phyloP scores from a whole-genome alignment of 139 green algal species.

The Ettlia oleoabundans region DNA sequence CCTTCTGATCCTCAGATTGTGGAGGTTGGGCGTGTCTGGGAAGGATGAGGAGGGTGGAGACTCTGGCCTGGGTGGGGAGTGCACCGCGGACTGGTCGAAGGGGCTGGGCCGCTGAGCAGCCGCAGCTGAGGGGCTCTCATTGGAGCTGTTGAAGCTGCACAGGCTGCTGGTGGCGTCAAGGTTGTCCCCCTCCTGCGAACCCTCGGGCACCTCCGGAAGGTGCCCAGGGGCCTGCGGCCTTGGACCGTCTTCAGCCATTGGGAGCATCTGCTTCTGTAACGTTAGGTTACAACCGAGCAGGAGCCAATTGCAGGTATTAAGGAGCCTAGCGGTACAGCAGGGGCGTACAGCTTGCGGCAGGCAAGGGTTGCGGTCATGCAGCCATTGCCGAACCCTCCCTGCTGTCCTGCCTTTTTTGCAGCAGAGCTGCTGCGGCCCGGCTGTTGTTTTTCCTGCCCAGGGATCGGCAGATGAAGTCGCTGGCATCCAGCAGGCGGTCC shows the following conservation, averaged over 20 bases:
- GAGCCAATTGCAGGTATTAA: too few species aligned
- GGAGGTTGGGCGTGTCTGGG: neutral
- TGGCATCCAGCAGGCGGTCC: constrained; percentile 73
- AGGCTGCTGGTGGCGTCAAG: neutral
- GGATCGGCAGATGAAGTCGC: constrained; percentile 64
- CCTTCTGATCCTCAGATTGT: neutral
- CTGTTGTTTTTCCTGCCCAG: constrained; percentile 51
- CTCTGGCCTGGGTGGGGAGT: too few species aligned
- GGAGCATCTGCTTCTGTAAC: too few species aligned
- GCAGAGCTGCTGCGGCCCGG: constrained; percentile 38
- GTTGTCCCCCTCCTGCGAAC: neutral
- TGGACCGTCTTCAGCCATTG: too few species aligned
- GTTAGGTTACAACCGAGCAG: too few species aligned
- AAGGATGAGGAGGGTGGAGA: neutral
- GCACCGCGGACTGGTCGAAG: neutral
- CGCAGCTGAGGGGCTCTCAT: neutral
- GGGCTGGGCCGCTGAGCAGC: neutral
- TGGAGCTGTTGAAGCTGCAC: neutral
- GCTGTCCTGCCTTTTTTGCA: constrained; percentile 5
- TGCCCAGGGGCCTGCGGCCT: neutral
- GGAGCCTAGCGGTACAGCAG: too few species aligned
- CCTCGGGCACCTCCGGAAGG: neutral
- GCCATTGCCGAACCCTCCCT: too few species aligned
- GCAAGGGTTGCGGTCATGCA: too few species aligned
- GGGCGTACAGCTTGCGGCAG: too few species aligned